Percentiles rank a stretch among this genome's conserved stretches.
phyloP scores from a whole-genome alignment of 345 rosid genomes.

The Lepidium africanum region DNA sequence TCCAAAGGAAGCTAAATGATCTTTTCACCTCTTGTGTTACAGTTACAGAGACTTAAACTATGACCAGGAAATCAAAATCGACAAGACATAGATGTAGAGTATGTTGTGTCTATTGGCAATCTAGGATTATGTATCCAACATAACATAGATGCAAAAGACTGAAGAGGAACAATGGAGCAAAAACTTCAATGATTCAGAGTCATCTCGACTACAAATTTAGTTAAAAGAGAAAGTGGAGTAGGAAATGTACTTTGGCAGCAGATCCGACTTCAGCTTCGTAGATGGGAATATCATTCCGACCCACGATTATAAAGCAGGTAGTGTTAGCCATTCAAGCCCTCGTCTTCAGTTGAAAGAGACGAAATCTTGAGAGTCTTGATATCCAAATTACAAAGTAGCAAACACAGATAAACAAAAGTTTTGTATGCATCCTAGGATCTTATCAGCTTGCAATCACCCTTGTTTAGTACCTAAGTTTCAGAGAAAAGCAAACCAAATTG shows the following conservation, averaged over 20 bases:
- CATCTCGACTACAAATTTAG: no score
- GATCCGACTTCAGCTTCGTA: conserved; percentile 98
- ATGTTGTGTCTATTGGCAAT: neutral
- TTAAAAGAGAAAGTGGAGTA: neutral
- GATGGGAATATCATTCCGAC: conserved; percentile 86
- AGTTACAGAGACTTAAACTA: neutral
- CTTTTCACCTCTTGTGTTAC: neutral
- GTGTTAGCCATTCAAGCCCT: conserved; percentile 58
- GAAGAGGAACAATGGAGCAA: neutral
- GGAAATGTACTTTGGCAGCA: conserved; percentile 57
- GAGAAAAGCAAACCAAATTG: neutral
- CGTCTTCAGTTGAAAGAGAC: neutral
- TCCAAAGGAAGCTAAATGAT: neutral
- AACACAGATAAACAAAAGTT: neutral
- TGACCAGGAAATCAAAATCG: neutral
- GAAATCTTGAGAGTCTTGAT: neutral
- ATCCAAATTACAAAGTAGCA: neutral
- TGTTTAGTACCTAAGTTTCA: neutral
- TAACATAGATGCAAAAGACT: neutral
- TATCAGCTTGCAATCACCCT: neutral
- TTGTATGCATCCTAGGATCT: neutral
- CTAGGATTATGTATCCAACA: neutral
- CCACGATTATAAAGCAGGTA: conserved; percentile 85
- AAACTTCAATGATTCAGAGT: no score
- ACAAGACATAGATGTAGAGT: neutral